Evolutionary conservation across 176 grass and related monocot genomes (phyloP), one percentile per base, ranked within the genome.

Genomic region (Carex littledalei): DNA sequence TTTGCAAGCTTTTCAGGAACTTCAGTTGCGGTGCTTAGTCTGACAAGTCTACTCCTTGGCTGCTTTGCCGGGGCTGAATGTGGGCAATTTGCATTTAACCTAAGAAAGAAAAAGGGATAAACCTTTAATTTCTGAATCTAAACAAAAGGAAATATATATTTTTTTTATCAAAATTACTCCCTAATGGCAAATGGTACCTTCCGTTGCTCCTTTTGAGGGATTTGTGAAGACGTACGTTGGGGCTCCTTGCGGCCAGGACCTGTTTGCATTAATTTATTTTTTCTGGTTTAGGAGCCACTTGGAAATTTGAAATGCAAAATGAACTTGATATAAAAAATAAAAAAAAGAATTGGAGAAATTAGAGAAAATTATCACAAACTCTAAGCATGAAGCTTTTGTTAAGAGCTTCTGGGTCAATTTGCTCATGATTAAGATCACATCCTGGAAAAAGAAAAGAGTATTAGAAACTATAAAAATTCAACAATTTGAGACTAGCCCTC

Each of bases 181-280:
- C 10, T 34, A 12, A 24, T 78, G 65, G 57, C 2, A 50, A 58
- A 65, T 90, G 73, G 31, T 50, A 84, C 21, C 85, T 87, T 76
- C 71, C 13, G 29, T 78, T 49, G 47, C 84, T 79, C 61, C 70
- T 67, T 53, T 81, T 78, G 54, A 94, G 80, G 54, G 84, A 43
- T 54, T 85, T 98, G 35, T 91, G 88, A 26, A 89, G 88, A 67
- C 85, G 66, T 24, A 95, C 88, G 60, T 95, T 95, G 81, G 96
- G 96, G 86, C 93, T 99, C 84, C 93, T 95, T 34, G 96, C 96
- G 1, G 91, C 91, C 90, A 95, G 92, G 69, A 99, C 90, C 94
- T 97, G 90, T 9, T 26, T 31, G 26, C 41, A 58, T 49, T 67
- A 55, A 45, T 63, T 45, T 66, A 21, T 12, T 9, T 7, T 62